phyloP scores from a whole-genome alignment of 805 yeast species.

The Pichia exigua region DNA sequence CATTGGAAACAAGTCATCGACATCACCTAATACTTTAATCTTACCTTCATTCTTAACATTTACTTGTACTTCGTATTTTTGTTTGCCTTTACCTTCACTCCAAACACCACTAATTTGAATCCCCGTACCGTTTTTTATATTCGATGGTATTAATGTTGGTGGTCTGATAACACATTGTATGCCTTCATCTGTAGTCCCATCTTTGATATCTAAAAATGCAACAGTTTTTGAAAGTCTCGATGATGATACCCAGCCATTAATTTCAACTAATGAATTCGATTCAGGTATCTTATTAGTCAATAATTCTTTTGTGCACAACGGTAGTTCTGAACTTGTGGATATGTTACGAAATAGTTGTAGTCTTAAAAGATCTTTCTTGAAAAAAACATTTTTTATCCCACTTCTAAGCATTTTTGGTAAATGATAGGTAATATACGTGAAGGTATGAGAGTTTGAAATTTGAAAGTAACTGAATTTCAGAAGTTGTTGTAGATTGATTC shows the following conservation, averaged over 20 bases:
- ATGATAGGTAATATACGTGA: background rate
- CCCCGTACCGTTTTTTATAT: constrained; percentile 33
- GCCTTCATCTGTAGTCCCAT: constrained; percentile 57
- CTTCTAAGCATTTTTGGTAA: background rate
- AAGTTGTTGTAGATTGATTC: background rate
- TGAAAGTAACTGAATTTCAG: no score
- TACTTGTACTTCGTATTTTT: constrained; percentile 43
- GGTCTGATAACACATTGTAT: constrained; percentile 50
- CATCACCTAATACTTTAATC: constrained; percentile 51
- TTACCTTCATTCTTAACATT: constrained; percentile 22
- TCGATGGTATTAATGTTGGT: constrained; percentile 24
- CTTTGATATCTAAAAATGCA: constrained; percentile 72
- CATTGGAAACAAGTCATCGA: constrained; percentile 62
- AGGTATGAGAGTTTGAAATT: background rate
- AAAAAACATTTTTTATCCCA: background rate
- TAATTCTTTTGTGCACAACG: constrained; percentile 24
- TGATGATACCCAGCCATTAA: constrained; percentile 71
- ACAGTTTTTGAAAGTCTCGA: constrained; percentile 67
- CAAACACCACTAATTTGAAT: constrained; percentile 28
- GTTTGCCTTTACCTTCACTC: constrained; percentile 41
- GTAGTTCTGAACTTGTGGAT: constrained; percentile 10
- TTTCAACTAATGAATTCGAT: constrained; percentile 31
- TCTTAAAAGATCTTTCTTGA: background rate
- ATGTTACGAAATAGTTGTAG: background rate
- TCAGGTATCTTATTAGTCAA: constrained; percentile 28